These are phyloP conservation scores for Toxicodendron radicans DNA, from an alignment of 345 rosid genomes.

Conservation along the genomic window DNA sequence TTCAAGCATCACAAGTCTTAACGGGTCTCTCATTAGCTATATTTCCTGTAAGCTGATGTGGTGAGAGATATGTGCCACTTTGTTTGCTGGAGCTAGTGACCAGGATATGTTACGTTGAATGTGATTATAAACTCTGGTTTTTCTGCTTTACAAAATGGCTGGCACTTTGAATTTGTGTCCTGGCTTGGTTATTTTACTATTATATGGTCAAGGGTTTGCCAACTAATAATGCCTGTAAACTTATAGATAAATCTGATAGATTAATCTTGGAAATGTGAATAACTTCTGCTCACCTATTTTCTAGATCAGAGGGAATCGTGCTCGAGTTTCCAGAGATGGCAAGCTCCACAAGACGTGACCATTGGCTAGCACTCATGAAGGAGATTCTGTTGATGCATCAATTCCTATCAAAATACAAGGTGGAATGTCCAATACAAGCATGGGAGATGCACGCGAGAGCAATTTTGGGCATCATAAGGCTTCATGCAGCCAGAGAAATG, in stretches of 20 bases:
- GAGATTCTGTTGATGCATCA: slow-evolving; percentile 75
- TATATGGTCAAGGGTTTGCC: no score
- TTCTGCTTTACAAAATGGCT: neutral
- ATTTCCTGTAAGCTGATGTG: neutral
- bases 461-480: slow-evolving; percentile 74
- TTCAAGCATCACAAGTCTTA: neutral
- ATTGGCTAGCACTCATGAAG: slow-evolving; percentile 74
- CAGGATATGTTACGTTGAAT: neutral
- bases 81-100: neutral
- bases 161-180: no score
- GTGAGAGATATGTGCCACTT: neutral
- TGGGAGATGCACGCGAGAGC: slow-evolving; percentile 91
- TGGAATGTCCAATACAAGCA: slow-evolving; percentile 48
- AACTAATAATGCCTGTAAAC: no score
- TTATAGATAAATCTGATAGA: neutral
- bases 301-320: slow-evolving; percentile 71
- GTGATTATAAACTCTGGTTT: neutral
- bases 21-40: neutral
- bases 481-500: slow-evolving; percentile 93
- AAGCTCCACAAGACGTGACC: slow-evolving; percentile 91
- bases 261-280: neutral
- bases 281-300: slow-evolving; percentile 1
- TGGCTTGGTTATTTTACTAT: no score
- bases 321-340: slow-evolving; percentile 95
- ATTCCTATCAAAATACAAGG: slow-evolving; percentile 50